phyloP scores from a whole-genome alignment of 768 basidiomycete species.

The Gymnopilus dilepis region DNA sequence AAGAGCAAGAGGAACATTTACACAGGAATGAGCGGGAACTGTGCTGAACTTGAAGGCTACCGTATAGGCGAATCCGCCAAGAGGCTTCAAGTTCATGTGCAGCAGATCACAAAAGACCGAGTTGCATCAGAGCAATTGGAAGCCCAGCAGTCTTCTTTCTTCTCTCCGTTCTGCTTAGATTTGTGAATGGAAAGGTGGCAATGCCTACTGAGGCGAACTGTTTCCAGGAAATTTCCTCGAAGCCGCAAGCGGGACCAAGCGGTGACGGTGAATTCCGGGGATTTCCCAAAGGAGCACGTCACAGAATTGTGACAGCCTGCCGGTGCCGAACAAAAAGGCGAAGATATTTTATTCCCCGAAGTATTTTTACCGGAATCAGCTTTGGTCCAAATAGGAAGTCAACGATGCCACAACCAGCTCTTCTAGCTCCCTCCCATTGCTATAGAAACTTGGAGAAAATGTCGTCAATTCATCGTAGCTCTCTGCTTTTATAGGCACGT shows the following conservation, averaged over 20 bases:
- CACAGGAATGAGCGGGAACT: neutral
- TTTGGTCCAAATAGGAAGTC: neutral
- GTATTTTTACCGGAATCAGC: neutral
- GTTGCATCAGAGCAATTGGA: neutral
- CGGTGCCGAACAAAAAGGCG: neutral
- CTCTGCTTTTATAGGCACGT: too few species aligned
- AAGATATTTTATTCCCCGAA: conserved; percentile 1
- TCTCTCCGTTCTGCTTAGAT: neutral
- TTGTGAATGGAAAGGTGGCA: neutral
- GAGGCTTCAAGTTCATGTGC: neutral
- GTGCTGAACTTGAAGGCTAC: neutral
- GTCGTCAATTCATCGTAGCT: neutral
- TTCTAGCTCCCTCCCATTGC: conserved; percentile 12
- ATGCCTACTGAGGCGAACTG: too few species aligned
- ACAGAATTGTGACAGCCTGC: neutral
- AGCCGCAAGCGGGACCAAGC: conserved; percentile 14
- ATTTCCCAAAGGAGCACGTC: neutral
- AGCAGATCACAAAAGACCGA: neutral
- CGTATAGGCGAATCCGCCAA: neutral
- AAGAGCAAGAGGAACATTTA: neutral
- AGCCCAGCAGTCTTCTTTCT: neutral
- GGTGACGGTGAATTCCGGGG: neutral
- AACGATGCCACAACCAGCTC: neutral
- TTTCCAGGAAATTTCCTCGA: conserved; percentile 18
- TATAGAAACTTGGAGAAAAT: conserved; percentile 22